Base-by-base conservation (phyloP, 2,329 filamentous ascomycete species). In the Aspergillus awamori region DNA sequence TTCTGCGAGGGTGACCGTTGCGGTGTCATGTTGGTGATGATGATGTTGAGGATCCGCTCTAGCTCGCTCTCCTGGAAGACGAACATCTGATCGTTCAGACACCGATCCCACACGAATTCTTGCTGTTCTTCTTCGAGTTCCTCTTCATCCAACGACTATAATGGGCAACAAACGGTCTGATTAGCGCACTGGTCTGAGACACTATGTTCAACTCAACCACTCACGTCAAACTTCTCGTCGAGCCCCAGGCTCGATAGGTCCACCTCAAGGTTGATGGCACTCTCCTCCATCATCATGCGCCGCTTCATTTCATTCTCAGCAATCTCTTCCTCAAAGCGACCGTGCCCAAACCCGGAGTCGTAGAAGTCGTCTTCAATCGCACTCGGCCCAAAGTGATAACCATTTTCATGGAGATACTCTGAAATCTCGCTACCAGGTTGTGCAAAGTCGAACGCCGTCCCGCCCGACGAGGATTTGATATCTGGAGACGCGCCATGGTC, bases 61-160 rank as follows among this genome's bases (percentile, higher is more conserved):
- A 99, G 84, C 73, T 99, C 94, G 73, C 87, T 89, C 68, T 98
- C 94, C 76, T 99, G 95, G 75, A 99, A 99, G 39, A 99, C 95
- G 74, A 99, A 99, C 95, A 99, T 99, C 76, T 99, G 95, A 74
- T 99, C 95, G 74, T 97, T 92, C 53, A 97, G 82, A 76, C 95
- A 99, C 69, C 91, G 86, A 65, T 90, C 90, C 95, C 95, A 99
- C 63, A 97, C 90, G 71, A 99, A 99, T 65, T 98, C 95, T 71
- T 96, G 93, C 59, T 89, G 87, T 60, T 97, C 93, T 70, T 96
- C 92, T 68, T 92, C 90, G 20, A 93, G 85, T 57, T 97, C 93
- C 59, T 94, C 92, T 17, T 97, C 93, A 62, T 94, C 92, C 15
- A 85, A 82, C 17, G 87, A 83, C 71, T 76, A 39, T 39, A 22